Base-by-base conservation (phyloP, 805 yeast genomes). In the Kluyveromyces nonfermentans region DNA sequence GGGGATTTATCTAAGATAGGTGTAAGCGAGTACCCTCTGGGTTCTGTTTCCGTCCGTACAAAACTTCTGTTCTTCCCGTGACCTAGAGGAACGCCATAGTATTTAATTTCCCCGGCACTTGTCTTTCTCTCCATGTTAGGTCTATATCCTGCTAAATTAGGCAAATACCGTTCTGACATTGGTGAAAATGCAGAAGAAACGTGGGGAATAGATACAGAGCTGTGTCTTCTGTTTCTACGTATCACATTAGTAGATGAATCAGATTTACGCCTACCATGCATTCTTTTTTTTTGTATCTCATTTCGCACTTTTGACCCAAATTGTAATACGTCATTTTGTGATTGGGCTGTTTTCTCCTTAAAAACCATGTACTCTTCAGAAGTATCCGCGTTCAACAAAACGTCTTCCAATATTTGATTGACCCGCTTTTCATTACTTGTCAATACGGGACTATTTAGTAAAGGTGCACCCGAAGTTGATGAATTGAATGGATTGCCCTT, bases 401-500 rank as follows among this genome's bases (percentile, higher is more conserved):
- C 52, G 41, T 63, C 60, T 44, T 57, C 60, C 15, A 54, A 35
- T 6, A 54, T 54, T 37, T 49, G 52, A 3, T 46, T 35, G 7
- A 41, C 41, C 17, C 42, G 45, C 15, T 43, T 46, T n/a, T 41
- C 48, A 20, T 42, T 39, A 36, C 35, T 46, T 8, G 44, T 38
- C 35, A 38, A 42, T 22, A 21, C 49, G 46, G 47, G 42, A 9
- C 53, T 41, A 31, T 55, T 56, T 12, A 56, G 54, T 19, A 55
- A 44, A 1, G 57, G 56, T 33, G 52, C 46, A 1, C 54, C 50
- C 7, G 43, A 46, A 33, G 57, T 58, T 12, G 51, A 44, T 37
- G 59, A 55, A 41, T 56, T 60, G 35, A 62, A 46, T 1, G 65
- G 63, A 42, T 57, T 62, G 20, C 51, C 59, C n/a, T 32, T 37